Base-by-base conservation (phyloP, 495 filamentous ascomycete genomes). In the Daldinia loculata region DNA sequence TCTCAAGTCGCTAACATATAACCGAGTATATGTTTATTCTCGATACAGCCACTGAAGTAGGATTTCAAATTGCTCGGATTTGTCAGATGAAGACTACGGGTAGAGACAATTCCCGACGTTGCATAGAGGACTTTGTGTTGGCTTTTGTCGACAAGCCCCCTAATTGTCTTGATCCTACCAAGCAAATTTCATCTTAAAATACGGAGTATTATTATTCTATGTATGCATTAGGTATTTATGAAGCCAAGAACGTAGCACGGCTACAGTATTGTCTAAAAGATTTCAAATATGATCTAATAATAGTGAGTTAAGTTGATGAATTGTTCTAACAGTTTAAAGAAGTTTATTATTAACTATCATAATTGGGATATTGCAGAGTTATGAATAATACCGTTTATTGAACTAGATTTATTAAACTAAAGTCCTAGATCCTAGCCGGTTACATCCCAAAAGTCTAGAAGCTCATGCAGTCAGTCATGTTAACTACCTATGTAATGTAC, bases 151-250 rank as follows among this genome's bases (percentile, higher is more conserved):
- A 45, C 17, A 41, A 41, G 39, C 43, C 17, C 43, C 43, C 17
- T 24, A 48, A 48, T 48, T 48, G 43, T 48, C 43, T 24, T 19
- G 17, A 48, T 22, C 43, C 43, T 48, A 48, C 43, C 43, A 48
- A 22, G 8, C 17, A 1, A 48, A 48, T 48, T 48, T 48, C 43
- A 48, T 24, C 8, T 48, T 48, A 48, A 11, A 48, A 48, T 48
- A 48, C 43, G 43, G 39, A 41, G 43, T 24, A 22, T 48, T 22
- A 36, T 56, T 41, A 22, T 8, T 24, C 17, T 22, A 8, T 48
- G 43, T 22, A 8, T 48, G 43, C 43, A 7, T 29, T 29, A 29
- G 27, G 27, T 17, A 19, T 48, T 48, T 22, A 48, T 17, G 43
- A 48, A 11, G 17, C 17, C 6, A 19, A 7, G 2, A 11, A 48